phyloP scores from a whole-genome alignment of 352 stramenopile species.

The Phytophthora pini region DNA sequence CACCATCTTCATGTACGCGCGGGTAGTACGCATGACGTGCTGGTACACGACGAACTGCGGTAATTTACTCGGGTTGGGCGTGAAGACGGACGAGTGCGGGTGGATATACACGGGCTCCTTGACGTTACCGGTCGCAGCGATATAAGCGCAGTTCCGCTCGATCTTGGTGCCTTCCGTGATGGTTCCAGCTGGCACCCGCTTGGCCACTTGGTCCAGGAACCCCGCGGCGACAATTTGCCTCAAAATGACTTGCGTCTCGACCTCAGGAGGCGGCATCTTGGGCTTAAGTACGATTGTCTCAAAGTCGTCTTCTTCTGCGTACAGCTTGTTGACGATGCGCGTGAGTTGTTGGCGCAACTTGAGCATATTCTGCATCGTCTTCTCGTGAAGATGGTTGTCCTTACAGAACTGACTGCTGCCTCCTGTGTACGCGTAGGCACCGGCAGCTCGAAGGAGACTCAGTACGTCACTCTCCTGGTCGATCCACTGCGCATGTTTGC shows the following conservation, averaged over 20 bases:
- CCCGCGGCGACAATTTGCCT: conserved; percentile 81
- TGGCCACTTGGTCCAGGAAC: conserved; percentile 86
- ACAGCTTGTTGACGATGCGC: conserved; percentile 81
- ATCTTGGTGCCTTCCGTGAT: conserved; percentile 86
- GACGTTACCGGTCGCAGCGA: conserved; percentile 59
- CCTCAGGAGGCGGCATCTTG: conserved; percentile 72
- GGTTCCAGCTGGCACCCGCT: conserved; percentile 69
- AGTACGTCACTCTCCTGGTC: conserved; percentile 85
- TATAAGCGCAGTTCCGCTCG: conserved; percentile 83
- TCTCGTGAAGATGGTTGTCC: conserved; percentile 85
- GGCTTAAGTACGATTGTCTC: conserved; percentile 54
- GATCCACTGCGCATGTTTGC: conserved; percentile 78
- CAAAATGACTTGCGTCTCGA: conserved; percentile 62
- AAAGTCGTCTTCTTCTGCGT: conserved; percentile 50
- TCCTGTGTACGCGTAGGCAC: conserved; percentile 78
- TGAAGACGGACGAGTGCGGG: conserved; percentile 85
- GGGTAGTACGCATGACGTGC: conserved; percentile 76
- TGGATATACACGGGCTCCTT: conserved; percentile 87
- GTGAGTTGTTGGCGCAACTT: conserved; percentile 87
- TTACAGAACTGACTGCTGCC: conserved; percentile 69
- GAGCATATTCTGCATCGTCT: conserved; percentile 90
- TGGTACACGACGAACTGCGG: conserved; percentile 82
- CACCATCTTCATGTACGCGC: conserved; percentile 97
- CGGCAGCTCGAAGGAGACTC: conserved; percentile 76
- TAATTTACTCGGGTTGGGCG: conserved; percentile 67